Evolutionary conservation across 1,139 yeast species (phyloP).

Genomic region (Protomyces inouyei): DNA sequence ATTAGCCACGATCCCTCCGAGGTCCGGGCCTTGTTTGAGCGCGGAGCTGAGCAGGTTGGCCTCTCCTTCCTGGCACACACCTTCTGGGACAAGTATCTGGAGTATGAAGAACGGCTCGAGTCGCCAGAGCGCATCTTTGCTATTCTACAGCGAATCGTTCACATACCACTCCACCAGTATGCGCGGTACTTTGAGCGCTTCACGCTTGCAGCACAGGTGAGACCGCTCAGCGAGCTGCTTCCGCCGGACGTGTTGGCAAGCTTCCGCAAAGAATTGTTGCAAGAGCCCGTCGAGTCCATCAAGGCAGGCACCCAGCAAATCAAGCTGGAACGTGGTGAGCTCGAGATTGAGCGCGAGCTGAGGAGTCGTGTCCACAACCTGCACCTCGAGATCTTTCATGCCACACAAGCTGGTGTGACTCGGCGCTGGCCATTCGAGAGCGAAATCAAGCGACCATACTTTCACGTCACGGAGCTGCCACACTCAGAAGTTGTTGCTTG

Average conservation of each 20-base stretch:
- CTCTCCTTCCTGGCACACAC: slow-evolving; percentile 66
- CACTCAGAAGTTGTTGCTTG: slow-evolving; percentile 53
- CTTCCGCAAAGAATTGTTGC: slow-evolving; percentile 35
- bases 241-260: slow-evolving; percentile 35
- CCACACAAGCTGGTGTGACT: slow-evolving; percentile 57
- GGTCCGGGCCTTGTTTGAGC: slow-evolving; percentile 49
- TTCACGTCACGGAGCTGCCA: slow-evolving; percentile 45
- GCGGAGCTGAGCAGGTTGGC: slow-evolving; percentile 63
- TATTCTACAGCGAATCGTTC: slow-evolving; percentile 57
- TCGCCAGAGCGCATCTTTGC: slow-evolving; percentile 42
- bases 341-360: slow-evolving; percentile 37
- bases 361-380: slow-evolving; percentile 36
- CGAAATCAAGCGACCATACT: slow-evolving; percentile 51
- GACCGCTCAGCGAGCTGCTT: slow-evolving; percentile 36
- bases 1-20: slow-evolving; percentile 41
- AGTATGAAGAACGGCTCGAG: slow-evolving; percentile 48
- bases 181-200: slow-evolving; percentile 49
- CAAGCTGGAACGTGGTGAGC: slow-evolving; percentile 33
- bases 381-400: slow-evolving; percentile 50
- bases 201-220: slow-evolving; percentile 34
- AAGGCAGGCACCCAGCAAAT: slow-evolving; percentile 33
- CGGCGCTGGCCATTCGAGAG: slow-evolving; percentile 63
- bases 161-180: slow-evolving; percentile 73
- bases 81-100: slow-evolving; percentile 69
- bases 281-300: slow-evolving; percentile 32